phyloP scores from a whole-genome alignment of 176 grass and related monocot species.

The Dactylis glomerata region DNA sequence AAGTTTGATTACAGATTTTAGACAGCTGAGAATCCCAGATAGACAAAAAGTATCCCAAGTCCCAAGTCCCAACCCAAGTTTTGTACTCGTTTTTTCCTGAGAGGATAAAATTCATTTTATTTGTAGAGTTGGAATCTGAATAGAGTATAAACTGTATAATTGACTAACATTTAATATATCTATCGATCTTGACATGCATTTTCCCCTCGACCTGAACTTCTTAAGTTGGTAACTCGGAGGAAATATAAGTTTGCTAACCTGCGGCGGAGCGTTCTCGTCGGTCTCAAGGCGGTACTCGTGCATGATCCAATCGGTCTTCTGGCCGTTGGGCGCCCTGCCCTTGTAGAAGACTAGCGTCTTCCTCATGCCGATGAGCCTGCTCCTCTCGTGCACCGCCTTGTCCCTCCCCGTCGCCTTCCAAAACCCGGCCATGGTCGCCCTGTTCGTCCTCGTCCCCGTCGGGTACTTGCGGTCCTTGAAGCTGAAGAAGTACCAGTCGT shows the following conservation, averaged over 20 bases:
- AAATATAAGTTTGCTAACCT: conserved; percentile 46
- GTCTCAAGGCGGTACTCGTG: conserved; percentile 96
- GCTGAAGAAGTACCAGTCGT: conserved; percentile 98
- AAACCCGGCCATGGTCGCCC: conserved; percentile 92
- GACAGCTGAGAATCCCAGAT: background rate
- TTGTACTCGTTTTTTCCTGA: background rate
- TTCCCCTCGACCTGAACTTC: background rate
- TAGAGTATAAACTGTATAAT: background rate
- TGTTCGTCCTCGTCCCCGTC: conserved; percentile 90
- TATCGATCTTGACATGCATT: background rate
- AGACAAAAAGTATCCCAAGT: background rate
- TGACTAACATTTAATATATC: background rate
- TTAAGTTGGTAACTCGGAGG: background rate
- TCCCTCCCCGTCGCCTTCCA: conserved; percentile 98
- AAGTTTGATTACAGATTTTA: background rate
- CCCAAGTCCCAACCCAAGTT: background rate
- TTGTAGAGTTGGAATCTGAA: background rate
- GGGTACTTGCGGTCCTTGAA: conserved; percentile 99
- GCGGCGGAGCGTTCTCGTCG: conserved; percentile 78
- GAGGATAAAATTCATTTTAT: background rate
- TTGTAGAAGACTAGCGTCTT: conserved; percentile 99
- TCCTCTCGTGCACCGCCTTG: conserved; percentile 81
- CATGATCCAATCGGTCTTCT: conserved; percentile 97
- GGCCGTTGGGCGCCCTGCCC: conserved; percentile 88
- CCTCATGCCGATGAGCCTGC: conserved; percentile 90